These are phyloP conservation scores for Decorospora gaudefroyi DNA, from an alignment of 2,329 filamentous ascomycete genomes.

Conservation along the genomic window DNA sequence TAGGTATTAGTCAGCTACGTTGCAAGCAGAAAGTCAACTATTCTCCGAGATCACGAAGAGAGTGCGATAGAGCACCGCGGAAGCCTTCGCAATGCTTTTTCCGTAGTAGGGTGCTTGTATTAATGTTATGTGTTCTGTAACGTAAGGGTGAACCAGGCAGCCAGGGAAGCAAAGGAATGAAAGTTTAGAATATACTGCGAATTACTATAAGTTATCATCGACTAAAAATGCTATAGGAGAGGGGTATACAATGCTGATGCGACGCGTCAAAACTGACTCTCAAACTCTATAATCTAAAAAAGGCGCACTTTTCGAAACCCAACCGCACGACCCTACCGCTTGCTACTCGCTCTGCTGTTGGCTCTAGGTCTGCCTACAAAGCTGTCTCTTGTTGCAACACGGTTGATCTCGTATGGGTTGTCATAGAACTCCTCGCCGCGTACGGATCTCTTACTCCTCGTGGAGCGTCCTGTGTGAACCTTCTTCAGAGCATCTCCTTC, in stretches of 20 bases:
- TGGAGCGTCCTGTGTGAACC: constrained; percentile 37
- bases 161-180: neutral
- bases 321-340: constrained; percentile 7
- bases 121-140: too few relatives aligned
- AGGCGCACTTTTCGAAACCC: constrained; percentile 9
- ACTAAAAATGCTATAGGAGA: constrained; percentile 11
- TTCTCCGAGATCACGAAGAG: too few relatives aligned
- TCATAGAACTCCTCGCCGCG: constrained; percentile 45
- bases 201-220: constrained; percentile 9
- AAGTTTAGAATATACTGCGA: neutral
- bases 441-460: constrained; percentile 28
- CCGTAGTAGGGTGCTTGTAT: too few relatives aligned
- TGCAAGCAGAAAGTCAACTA: too few relatives aligned
- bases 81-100: too few relatives aligned
- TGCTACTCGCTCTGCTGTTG: constrained; percentile 26
- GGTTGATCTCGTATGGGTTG: constrained; percentile 57
- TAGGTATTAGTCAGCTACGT: too few relatives aligned
- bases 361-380: constrained; percentile 41
- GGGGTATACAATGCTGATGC: constrained; percentile 34
- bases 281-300: constrained; percentile 7
- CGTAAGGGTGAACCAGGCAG: neutral
- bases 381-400: constrained; percentile 54
- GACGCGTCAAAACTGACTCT: constrained; percentile 8
- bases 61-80: too few relatives aligned
- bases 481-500: constrained; percentile 34